Base-by-base conservation (phyloP, 495 filamentous ascomycete genomes). In the Neurospora discreta region DNA sequence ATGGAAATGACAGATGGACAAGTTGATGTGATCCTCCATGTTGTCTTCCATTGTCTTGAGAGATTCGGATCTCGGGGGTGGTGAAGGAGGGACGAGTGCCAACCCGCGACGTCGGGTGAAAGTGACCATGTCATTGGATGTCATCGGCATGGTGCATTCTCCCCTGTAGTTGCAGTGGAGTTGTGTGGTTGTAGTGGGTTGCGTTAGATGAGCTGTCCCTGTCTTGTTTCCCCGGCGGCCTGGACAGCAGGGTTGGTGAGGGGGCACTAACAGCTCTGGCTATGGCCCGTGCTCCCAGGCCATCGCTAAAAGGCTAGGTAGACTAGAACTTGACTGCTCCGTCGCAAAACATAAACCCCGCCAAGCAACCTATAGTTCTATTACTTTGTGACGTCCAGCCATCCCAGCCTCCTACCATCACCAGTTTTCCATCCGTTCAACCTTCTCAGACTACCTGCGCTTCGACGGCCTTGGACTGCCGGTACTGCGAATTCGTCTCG, bases 401-500 rank as follows among this genome's bases (percentile, higher is more conserved):
- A 26, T 26, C 20, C 44, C 44, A 26, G 44, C 44, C 20, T 26
- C 20, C 44, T 10, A 26, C 43, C 43, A 46, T 46, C 8, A 20
- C n/a, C 43, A 46, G 43, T 46, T 36, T 5, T 65, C 52, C 13
- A 65, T 30, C 15, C 0, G 10, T 39, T 39, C 23, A 16, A 16
- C 52, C 52, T 18, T 65, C 4, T 7, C 52, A 18, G 7, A 36
- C 33, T 13, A 65, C 38, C 5, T 38, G 38, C 30, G 26, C 52
- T 36, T 10, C 52, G 23, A 65, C 15, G 10, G 52, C 52, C 52
- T 18, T 65, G 26, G 52, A 33, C 13, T 10, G 36, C 70, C 11
- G 16, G 41, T 36, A 20, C 69, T 70, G 40, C 38, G 33, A 72
- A 23, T 5, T 67, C 38, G 65, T 70, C 71, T 74, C 73, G 36